Percentiles rank a stretch among this genome's conserved stretches.
Evolutionary conservation across 768 basidiomycete genomes (phyloP).

Genomic region (Daedaleopsis nitida): DNA sequence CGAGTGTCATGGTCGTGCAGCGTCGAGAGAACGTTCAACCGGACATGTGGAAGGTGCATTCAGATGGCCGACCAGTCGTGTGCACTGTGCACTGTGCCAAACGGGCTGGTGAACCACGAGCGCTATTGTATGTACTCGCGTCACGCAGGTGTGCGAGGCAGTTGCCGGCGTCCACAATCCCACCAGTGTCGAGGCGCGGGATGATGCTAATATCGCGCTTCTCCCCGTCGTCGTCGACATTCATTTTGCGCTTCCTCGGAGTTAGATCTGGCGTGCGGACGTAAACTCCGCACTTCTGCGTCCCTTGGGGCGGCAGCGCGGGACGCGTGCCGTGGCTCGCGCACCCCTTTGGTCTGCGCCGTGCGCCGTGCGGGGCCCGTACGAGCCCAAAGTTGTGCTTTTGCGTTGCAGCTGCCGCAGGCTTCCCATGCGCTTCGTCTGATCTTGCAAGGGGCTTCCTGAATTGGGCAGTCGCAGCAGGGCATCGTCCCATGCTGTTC

Average conservation of each 20-base stretch:
- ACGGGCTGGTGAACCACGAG: no score
- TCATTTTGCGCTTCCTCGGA: neutral
- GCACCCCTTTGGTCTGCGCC: no score
- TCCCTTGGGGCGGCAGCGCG: conserved; percentile 7
- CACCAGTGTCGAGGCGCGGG: neutral
- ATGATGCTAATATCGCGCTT: neutral
- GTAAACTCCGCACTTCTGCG: conserved; percentile 11
- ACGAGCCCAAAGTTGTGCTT: neutral
- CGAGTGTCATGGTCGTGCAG: neutral
- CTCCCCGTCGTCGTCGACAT: neutral
- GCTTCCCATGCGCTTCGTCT: no score
- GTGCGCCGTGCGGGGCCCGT: no score
- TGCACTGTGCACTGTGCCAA: no score
- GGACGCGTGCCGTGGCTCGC: neutral
- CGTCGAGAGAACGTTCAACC: neutral
- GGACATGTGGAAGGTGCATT: neutral
- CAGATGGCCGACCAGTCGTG: no score
- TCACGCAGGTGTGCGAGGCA: neutral
- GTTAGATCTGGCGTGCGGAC: conserved; percentile 1
- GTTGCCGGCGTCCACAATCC: neutral
- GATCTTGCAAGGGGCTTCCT: no score
- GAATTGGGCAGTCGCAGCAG: no score
- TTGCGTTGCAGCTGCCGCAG: neutral
- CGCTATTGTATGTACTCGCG: no score
- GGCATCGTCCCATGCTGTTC: no score